Percentiles rank a stretch among this genome's conserved stretches.
Evolutionary conservation across 768 basidiomycete genomes (phyloP).

Genomic region (Mrakia blollopis): DNA sequence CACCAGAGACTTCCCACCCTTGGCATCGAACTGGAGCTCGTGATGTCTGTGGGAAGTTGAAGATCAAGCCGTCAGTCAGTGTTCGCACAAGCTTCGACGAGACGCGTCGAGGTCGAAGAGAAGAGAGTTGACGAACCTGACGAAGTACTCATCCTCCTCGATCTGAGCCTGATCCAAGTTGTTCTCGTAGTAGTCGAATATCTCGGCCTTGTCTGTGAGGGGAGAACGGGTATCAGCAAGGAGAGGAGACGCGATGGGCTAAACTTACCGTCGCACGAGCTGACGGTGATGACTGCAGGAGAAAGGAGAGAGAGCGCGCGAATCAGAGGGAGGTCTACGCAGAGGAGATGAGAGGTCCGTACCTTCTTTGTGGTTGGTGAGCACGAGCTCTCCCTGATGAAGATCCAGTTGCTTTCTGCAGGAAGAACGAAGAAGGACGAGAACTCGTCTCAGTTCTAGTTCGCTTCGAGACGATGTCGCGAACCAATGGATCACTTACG

Average conservation of each 20-base stretch:
- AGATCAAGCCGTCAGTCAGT: background rate
- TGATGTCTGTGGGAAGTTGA: background rate
- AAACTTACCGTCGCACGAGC: slow-evolving; percentile 19
- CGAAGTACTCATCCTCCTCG: slow-evolving; percentile 27
- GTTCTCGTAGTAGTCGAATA: slow-evolving; percentile 24
- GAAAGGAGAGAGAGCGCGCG: background rate
- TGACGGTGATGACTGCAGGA: slow-evolving; percentile 19
- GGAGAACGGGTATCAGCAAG: background rate
- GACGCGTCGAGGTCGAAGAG: background rate
- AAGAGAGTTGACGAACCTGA: slow-evolving; percentile 11
- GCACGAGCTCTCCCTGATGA: slow-evolving; percentile 22
- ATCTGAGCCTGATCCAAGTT: slow-evolving; percentile 23
- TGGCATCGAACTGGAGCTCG: background rate
- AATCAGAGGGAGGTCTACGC: background rate
- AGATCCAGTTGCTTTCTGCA: slow-evolving; percentile 15
- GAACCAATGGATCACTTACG: background rate
- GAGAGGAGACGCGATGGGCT: background rate
- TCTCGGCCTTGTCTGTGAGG: slow-evolving; percentile 19
- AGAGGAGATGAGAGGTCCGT: background rate
- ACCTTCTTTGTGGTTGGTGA: slow-evolving; percentile 26
- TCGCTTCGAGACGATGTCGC: too few species aligned
- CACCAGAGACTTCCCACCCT: background rate
- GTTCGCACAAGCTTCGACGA: background rate
- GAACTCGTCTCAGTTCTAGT: background rate
- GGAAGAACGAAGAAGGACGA: background rate